These are phyloP conservation scores for Collybiopsis confluens DNA, from an alignment of 768 basidiomycete species.

Conservation along the genomic window DNA sequence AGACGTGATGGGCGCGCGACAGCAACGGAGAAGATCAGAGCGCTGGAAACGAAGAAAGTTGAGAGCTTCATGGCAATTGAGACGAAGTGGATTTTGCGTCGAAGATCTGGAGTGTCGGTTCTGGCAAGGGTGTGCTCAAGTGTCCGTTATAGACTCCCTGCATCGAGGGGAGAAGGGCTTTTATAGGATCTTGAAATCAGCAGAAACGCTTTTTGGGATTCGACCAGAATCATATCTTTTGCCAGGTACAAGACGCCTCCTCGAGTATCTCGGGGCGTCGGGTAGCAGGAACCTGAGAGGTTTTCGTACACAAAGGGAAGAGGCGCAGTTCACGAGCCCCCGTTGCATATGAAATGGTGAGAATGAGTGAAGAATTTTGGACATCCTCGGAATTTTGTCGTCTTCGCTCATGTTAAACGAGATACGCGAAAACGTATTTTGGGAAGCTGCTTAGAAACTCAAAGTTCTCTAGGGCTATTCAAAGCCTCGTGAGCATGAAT, in stretches of 20 bases:
- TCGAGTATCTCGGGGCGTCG: not conserved
- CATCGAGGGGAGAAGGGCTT: not conserved
- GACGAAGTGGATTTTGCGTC: not conserved
- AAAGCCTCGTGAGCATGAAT: not conserved
- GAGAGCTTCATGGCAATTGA: slow-evolving; percentile 5
- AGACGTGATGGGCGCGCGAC: slow-evolving; percentile 6
- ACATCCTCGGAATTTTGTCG: no score
- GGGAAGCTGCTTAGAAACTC: not conserved
- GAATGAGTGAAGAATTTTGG: no score
- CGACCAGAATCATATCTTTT: no score
- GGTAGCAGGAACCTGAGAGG: not conserved
- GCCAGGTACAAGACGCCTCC: no score
- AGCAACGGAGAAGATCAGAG: slow-evolving; percentile 3
- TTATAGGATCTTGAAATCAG: not conserved
- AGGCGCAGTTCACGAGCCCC: not conserved
- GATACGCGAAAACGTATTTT: not conserved
- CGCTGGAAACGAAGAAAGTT: slow-evolving; percentile 6
- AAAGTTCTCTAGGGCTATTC: not conserved
- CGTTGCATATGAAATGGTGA: not conserved
- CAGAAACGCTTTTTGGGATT: no score
- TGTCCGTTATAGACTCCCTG: not conserved
- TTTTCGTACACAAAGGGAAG: not conserved
- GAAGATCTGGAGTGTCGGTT: not conserved
- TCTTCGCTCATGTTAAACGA: no score
- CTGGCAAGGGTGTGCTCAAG: not conserved